phyloP scores from a whole-genome alignment of 352 stramenopile genomes.

The Phytophthora nicotianae region DNA sequence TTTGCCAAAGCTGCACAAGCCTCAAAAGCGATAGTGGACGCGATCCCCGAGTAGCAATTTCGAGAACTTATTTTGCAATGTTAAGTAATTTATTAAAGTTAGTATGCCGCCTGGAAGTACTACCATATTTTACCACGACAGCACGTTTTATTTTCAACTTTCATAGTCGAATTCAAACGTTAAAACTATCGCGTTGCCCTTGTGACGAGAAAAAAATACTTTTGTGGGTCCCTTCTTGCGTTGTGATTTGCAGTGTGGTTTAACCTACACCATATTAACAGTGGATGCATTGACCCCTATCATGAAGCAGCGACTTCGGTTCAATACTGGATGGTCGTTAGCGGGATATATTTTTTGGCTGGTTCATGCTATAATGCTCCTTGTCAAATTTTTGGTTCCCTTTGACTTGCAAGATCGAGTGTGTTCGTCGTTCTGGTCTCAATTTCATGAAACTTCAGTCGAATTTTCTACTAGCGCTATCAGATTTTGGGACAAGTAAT shows the following conservation, averaged over 20 bases:
- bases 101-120: too few relatives aligned
- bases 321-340: not conserved
- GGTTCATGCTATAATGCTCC: not conserved
- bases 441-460: too few relatives aligned
- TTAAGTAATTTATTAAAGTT: too few relatives aligned
- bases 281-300: not conserved
- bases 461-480: too few relatives aligned
- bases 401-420: not conserved
- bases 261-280: not conserved
- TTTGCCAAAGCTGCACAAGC: not conserved
- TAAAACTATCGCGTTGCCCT: too few relatives aligned
- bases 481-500: too few relatives aligned
- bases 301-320: not conserved
- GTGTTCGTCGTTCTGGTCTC: too few relatives aligned
- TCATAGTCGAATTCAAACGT: too few relatives aligned
- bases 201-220: too few relatives aligned
- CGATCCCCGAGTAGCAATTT: conserved; percentile 11
- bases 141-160: too few relatives aligned
- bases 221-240: not conserved
- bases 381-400: not conserved
- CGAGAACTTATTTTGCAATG: too few relatives aligned
- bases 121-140: too few relatives aligned
- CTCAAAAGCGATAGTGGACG: not conserved
- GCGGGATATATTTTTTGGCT: not conserved
- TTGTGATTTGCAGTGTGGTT: not conserved